Evolutionary conservation across 73 alveolate genomes (phyloP).

Genomic region (Breviolum minutum): DNA sequence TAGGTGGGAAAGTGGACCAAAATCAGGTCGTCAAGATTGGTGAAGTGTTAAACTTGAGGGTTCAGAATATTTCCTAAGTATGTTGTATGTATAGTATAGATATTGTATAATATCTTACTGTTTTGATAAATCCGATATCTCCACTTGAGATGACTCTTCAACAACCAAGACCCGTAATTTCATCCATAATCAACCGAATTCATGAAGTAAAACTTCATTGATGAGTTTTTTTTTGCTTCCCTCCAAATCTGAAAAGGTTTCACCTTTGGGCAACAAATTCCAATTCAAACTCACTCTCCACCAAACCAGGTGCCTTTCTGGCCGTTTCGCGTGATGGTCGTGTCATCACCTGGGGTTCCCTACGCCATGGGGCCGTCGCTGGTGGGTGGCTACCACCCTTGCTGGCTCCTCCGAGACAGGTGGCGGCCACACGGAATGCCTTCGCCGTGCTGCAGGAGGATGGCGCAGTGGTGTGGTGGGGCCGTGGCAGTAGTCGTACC

Average conservation of each 20-base stretch:
- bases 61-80: not conserved
- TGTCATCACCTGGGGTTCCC: not conserved
- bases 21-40: not conserved
- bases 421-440: not conserved
- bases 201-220: no score
- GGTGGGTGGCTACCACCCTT: not conserved
- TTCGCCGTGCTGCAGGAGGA: slow-evolving; percentile 43
- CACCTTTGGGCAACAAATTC: not conserved
- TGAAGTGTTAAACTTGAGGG: no score
- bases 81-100: not conserved
- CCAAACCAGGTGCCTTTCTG: not conserved
- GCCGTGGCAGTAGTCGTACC: not conserved
- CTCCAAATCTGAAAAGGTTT: not conserved
- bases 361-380: not conserved
- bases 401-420: not conserved
- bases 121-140: no score
- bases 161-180: no score
- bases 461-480: not conserved
- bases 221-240: not conserved
- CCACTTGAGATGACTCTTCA: no score
- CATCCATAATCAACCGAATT: no score
- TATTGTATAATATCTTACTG: no score
- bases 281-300: not conserved
- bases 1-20: not conserved
- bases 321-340: not conserved